A percentile compares a stretch with the other conserved stretches of the same genome.
Evolutionary conservation across 2,329 filamentous ascomycete species (phyloP).

Genomic region (Diplocarpon mali): DNA sequence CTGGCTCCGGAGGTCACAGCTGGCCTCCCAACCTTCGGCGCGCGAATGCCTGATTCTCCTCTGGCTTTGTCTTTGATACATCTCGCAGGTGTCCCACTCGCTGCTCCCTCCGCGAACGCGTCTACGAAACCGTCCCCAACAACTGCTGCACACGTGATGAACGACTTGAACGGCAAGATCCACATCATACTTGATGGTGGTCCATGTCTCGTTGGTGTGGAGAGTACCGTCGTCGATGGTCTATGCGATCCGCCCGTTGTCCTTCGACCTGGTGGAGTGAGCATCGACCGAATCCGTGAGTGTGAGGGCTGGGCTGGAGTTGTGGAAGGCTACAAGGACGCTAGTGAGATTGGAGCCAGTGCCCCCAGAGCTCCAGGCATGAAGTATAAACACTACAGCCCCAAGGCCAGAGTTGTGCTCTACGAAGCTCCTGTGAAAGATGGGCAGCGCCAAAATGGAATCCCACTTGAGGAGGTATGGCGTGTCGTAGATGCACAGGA

Average conservation of each 20-base stretch:
- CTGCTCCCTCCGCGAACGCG: constrained; percentile 88
- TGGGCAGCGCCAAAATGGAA: constrained; percentile 19
- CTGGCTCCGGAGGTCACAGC: constrained; percentile 91
- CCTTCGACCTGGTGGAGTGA: constrained; percentile 76
- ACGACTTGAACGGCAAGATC: constrained; percentile 75
- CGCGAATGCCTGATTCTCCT: constrained; percentile 73
- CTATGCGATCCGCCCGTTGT: constrained; percentile 71
- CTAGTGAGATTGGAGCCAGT: constrained; percentile 51
- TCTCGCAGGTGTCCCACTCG: constrained; percentile 65
- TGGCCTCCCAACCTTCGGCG: constrained; percentile 73
- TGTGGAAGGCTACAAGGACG: constrained; percentile 67
- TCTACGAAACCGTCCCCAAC: constrained; percentile 91
- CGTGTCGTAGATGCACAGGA: constrained; percentile 7
- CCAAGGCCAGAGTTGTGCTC: constrained; percentile 73
- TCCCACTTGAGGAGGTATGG: constrained; percentile 5
- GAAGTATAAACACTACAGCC: constrained; percentile 98
- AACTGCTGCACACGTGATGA: constrained; percentile 74
- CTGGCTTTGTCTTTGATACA: constrained; percentile 85
- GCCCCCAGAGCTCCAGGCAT: constrained; percentile 83
- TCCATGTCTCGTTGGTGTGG: constrained; percentile 75
- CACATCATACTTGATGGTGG: constrained; percentile 85
- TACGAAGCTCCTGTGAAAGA: constrained; percentile 48
- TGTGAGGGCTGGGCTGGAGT: constrained; percentile 76
- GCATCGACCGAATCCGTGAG: constrained; percentile 63
- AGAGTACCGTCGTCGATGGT: constrained; percentile 94